Evolutionary conservation across 2,329 filamentous ascomycete species (phyloP), one percentile per base, ranked within the genome.

Genomic region (Apiospora koreana): DNA sequence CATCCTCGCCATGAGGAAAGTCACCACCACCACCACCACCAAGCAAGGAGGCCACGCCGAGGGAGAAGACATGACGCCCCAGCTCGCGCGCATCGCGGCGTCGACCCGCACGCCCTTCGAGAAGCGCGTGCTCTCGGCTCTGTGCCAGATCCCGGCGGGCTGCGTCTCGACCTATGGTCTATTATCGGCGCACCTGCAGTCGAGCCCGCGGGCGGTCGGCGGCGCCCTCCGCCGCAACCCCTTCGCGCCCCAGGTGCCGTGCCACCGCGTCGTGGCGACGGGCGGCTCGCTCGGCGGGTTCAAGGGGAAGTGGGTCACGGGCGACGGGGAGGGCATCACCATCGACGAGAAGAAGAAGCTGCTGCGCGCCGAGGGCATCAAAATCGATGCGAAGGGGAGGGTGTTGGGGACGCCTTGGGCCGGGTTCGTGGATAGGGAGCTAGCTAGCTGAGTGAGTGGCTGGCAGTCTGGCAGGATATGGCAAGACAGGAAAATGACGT

Each of bases 151-250:
- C 71, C 94, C 94, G 0, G 80, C 82, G 21, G 94, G 94, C 42
- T 85, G 85, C 69, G 92, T 94, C 77, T 94, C 92, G 0, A 95
- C 94, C 0, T 97, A 97, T 81, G 91, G 88, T 3, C 85, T 91
- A 1, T 84, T 97, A 68, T 89, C 94, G 0, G 85, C 81, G 9
- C 79, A 81, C 21, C 81, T 82, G 65, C 80, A 74, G 28, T 81
- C 82, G 35, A 82, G 80, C 41, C 80, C 81, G 16, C 78, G 84
- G 7, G 77, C 84, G 7, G 76, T 80, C 0, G 76, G 82, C n/a
- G 80, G 82, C 62, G 74, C 78, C 4, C 84, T 97, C 77, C 87
- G 92, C 23, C 84, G 87, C 12, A 97, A 97, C 78, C 94, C 94
- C 0, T 97, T 95, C 76, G 94, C 94, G 18, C 94, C 94, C 0